Base-by-base conservation (phyloP, 1,284 basidiomycete genomes). In the Naganishia liquefaciens region DNA sequence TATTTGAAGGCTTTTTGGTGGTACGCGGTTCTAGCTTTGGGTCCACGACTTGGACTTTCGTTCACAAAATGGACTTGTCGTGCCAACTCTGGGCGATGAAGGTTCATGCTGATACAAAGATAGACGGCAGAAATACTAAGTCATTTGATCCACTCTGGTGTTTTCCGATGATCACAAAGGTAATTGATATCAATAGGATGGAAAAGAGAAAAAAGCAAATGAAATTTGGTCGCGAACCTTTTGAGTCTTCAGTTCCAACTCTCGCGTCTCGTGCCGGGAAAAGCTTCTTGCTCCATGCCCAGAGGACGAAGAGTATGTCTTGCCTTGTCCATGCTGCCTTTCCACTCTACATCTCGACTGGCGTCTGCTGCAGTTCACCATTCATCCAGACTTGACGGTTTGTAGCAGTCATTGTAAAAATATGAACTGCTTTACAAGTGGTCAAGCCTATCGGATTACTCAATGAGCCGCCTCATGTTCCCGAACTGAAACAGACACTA, bases 141-240 rank as follows among this genome's bases (percentile, higher is more conserved):
- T 42, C 53, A 54, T 54, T 43, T 42, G 53, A 40, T 42, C 40
- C 27, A 54, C 53, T 54, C 53, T 54, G 53, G 53, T 30, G 19
- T 23, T 2, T 27, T 46, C 15, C 3, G 4, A 46, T n/a, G 19
- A 2, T 46, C 5, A 30, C 15, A 28, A 25, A 51, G 6, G 11
- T 25, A 54, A 39, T 39, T 5, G 17, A 25, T 2, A 40, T 5
- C 2, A 42, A 54, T 23, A 54, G 40, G n/a, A 52, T 13, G 33
- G 9, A 30, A 27, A 33, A 54, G 21, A 54, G n/a, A 23, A 54
- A 19, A 52, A 39, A 37, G 2, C 19, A n/a, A 19, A 5, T 19
- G 21, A 15, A 9, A 33, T 5, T 6, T n/a, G 13, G 7, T 13
- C 11, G 5, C 33, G 5, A 11, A 5, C 40, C n/a, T 23, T 28